Base-by-base conservation (phyloP, 2,329 filamentous ascomycete species). In the Neopestalotiopsis rosae region DNA sequence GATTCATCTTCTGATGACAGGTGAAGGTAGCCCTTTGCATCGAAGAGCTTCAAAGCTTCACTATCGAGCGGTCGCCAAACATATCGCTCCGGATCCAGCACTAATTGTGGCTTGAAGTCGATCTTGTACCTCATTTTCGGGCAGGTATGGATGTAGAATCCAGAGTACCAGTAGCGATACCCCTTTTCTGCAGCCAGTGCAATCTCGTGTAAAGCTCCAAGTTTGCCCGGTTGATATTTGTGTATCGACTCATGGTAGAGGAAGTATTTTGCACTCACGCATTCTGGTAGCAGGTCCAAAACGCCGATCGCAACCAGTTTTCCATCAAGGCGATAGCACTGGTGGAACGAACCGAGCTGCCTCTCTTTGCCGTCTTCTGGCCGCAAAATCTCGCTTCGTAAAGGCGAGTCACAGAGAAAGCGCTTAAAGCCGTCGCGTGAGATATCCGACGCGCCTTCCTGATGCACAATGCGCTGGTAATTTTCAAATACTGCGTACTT, bases 111-210 rank as follows among this genome's bases (percentile, higher is more conserved):
- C 12, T 86, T 84, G 77, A 93, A 96, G 76, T 94, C 91, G 69
- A 90, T 91, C 82, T 96, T 96, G 83, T 96, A 96, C 73, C 86
- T 86, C 93, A 96, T 95, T 82, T 96, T 96, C 66, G 88, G 85
- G 75, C 93, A 95, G 67, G 83, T 89, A 78, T 95, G 92, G 69
- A 96, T 95, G 75, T 95, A 96, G 79, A 90, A 95, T 5, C 93
- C 90, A 5, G 87, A 91, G 80, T 95, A 96, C 87, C 94, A 96
- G 84, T 89, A 94, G 58, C 86, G 82, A 74, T 95, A 94, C 0
- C 88, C 90, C 5, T 83, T 84, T 75, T 95, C 92, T 2, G 86
- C 81, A 0, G 93, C 91, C 34, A 96, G 79, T 0, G 89, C 84
- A 70, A 93, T 92, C 79, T 96, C 93, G 70, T 90, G 84, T 70